These are phyloP conservation scores for Mycena pura DNA, from an alignment of 768 basidiomycete species.

Conservation along the genomic window DNA sequence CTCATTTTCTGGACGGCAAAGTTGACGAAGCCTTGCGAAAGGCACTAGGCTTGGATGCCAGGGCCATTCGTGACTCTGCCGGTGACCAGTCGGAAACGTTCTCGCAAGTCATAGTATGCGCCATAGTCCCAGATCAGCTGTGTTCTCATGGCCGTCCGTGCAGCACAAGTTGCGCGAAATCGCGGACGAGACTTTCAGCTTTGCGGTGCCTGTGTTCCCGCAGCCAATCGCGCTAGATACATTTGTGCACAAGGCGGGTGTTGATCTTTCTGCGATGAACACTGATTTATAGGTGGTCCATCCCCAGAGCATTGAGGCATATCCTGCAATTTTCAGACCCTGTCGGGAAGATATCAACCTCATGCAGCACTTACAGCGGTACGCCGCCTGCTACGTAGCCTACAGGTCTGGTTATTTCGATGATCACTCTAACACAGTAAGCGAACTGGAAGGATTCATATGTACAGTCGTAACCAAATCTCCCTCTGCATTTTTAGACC, in stretches of 20 bases:
- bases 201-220: slow-evolving; percentile 15
- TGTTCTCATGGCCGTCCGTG: too few relatives aligned
- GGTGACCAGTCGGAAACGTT: background rate
- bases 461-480: background rate
- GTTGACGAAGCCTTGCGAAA: slow-evolving; percentile 10
- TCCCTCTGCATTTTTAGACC: background rate
- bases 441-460: background rate
- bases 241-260: slow-evolving; percentile 18
- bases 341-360: background rate
- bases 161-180: background rate
- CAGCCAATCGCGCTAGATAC: background rate
- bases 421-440: background rate
- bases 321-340: slow-evolving; percentile 2
- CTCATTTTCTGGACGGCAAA: background rate
- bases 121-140: background rate
- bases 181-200: slow-evolving; percentile 9
- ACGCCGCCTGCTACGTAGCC: slow-evolving; percentile 19
- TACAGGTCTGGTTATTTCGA: slow-evolving; percentile 17
- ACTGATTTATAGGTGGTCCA: too few relatives aligned
- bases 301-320: background rate
- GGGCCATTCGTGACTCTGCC: too few relatives aligned
- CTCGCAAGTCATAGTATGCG: background rate
- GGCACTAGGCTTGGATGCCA: slow-evolving; percentile 1
- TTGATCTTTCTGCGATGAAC: background rate
- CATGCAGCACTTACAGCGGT: slow-evolving; percentile 20